These are phyloP conservation scores for Neonothopanus nambi DNA, from an alignment of 1,284 basidiomycete genomes.

Conservation along the genomic window DNA sequence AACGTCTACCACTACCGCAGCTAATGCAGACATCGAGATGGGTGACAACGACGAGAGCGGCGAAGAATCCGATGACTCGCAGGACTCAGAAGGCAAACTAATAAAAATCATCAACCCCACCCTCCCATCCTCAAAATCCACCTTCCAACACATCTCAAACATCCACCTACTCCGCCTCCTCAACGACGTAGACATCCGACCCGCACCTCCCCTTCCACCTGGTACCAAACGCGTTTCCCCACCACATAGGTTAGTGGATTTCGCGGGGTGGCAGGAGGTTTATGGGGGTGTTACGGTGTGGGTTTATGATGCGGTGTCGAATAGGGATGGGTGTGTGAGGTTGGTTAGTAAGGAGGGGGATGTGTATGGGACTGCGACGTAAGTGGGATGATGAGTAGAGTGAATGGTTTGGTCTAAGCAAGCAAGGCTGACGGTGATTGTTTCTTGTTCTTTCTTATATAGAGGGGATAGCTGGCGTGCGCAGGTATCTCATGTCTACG, in stretches of 20 bases:
- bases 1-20: slow-evolving; percentile 15
- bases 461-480: slow-evolving; percentile 82
- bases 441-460: slow-evolving; percentile 11
- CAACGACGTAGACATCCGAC: slow-evolving; percentile 65
- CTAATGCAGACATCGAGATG: slow-evolving; percentile 23
- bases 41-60: slow-evolving; percentile 37
- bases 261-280: slow-evolving; percentile 68
- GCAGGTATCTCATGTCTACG: slow-evolving; percentile 64
- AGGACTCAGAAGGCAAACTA: slow-evolving; percentile 26
- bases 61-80: slow-evolving; percentile 33
- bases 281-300: slow-evolving; percentile 69
- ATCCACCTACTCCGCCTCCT: slow-evolving; percentile 64
- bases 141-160: slow-evolving; percentile 59
- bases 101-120: slow-evolving; percentile 54
- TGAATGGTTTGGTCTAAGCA: neutral
- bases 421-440: neutral
- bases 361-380: slow-evolving; percentile 76
- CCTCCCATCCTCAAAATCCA: slow-evolving; percentile 37
- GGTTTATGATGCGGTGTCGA: slow-evolving; percentile 72
- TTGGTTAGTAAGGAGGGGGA: slow-evolving; percentile 61
- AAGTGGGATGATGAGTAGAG: slow-evolving; percentile 28
- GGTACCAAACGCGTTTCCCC: slow-evolving; percentile 46
- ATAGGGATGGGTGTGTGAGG: slow-evolving; percentile 62
- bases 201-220: slow-evolving; percentile 44
- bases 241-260: slow-evolving; percentile 60